Evolutionary conservation across 2,329 filamentous ascomycete genomes (phyloP), one percentile per base, ranked within the genome.

Genomic region (Didymella lethalis): DNA sequence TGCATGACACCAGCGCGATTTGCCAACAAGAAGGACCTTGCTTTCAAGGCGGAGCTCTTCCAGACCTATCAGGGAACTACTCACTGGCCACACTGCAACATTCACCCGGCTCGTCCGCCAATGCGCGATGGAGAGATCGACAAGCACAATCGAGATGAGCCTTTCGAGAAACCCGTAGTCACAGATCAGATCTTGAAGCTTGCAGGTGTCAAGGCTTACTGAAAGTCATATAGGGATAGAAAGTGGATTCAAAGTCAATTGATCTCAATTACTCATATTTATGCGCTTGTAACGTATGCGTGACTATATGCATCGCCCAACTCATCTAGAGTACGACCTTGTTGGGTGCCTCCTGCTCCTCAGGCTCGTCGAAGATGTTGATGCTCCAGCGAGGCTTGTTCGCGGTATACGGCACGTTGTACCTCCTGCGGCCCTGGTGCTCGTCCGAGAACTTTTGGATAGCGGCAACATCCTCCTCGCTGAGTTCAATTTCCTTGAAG

Each of bases 361-460:
- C 80, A 46, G 62, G 63, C 60, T 71, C 68, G 43, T 68, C 64
- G 34, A 71, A 71, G 46, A 71, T 66, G 51, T 71, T 66, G 48
- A 71, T 65, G 59, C 64, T 66, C 68, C 68, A 71, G 38, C 68
- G 65, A 12, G 68, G 67, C 54, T 59, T 77, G 73, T 85, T 78
- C 65, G 81, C 81, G 77, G 75, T 78, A 45, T 68, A 68, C 43
- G 81, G 67, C 16, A 71, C 64, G 32, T 71, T 71, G 45, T 68
- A 70, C 53, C 68, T 66, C 57, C 66, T 67, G 31, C 66, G 60
- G 12, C 68, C 66, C 49, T 65, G 58, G 51, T 69, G 62, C 60
- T 69, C 66, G 68, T 88, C 87, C 43, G 95, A 82, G 56, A 81
- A 79, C 32, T 82, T 80, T 59, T 70, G 32, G 26, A 71, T 68